Evolutionary conservation across 108 stramenopile species (phyloP), one percentile per base, ranked within the genome.

Genomic region (Discostella pseudostelligera): DNA sequence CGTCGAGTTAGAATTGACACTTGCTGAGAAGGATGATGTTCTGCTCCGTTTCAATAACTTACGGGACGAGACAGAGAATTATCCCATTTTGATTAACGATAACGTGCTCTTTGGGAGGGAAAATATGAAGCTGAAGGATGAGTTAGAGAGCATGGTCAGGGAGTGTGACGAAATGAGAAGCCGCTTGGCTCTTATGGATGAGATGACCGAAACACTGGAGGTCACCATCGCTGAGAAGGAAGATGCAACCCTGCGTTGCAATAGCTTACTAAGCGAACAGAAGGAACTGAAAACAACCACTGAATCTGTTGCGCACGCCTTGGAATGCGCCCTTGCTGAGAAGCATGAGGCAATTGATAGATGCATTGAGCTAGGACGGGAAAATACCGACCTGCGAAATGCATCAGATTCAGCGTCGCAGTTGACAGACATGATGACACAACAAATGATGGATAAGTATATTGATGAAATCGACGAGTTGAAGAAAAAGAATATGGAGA

Each of bases 391-490:
- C 8, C 28, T 53, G 28, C 51, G 24, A 53, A 28, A 13, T 5
- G 12, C 51, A 10, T 24, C 5, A 28, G 26, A 53, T 28, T 53
- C 51, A 28, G 51, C 20, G 51, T 53, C 51, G 24, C 51, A 53
- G 13, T 25, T 53, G 51, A 28, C 51, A 53, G 51, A 26, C 10
- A 0, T 53, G 26, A 14, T 53, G 28, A 53, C 26, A 13, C 20
- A 53, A 25, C 25, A 53, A 14, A 48, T 14, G 47, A 8, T 48
- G 19, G 51, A 53, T 28, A 26, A 28, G 51, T 28, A 10, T 8
- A 6, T 25, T 25, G 26, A 25, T 29, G 28, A 28, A 14, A 53
- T 53, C 7, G 51, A 13, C 8, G 28, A 53, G 13, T 53, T 53
- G 51, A 53, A 28, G 51, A 29, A 4, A 28, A 22, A 8, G 11